Evolutionary conservation across 2,329 filamentous ascomycete genomes (phyloP), one percentile per base, ranked within the genome.

Genomic region (Emmonsia crescens): DNA sequence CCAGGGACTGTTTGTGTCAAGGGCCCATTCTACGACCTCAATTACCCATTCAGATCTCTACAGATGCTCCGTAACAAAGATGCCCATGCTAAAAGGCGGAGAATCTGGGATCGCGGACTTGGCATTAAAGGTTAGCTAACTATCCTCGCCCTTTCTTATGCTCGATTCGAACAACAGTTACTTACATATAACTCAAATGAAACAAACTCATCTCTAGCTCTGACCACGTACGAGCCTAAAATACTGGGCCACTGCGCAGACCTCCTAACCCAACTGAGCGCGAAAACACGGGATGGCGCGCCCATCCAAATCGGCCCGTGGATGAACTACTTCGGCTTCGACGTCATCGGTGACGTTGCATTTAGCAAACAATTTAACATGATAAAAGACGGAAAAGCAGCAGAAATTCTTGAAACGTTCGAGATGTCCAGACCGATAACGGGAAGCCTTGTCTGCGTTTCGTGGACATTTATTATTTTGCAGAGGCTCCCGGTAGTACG

Each of bases 361-460:
- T 73, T 77, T 58, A 69, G 72, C 27, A 70, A 72, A 61, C 70
- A 72, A 0, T 77, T 77, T 60, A 65, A 69, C 29, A 74, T 76
- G 71, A 64, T 75, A 9, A 57, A 49, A 5, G 63, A 64, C 16
- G 66, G 65, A 2, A 58, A 65, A 42, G 64, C 67, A 14, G 56
- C 64, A 19, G 67, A 66, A 44, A 63, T 69, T 42, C 59, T 68
- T n/a, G 66, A 60, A 12, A 63, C 60, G 2, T 16, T 71, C 4
- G 65, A 66, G 21, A 55, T 49, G 1, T 62, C 64, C 33, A 68
- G 67, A 62, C 62, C 64, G 36, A 57, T 61, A 5, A 46, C 68
- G 51, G 68, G 65, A 0, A 57, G 63, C 1, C 63, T 70, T 8
- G 62, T 62, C 16, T 64, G 65, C 61, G 52, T 68, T 27, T 64